Evolutionary conservation across 345 rosid species (phyloP).

Genomic region (Brassica nigra): DNA sequence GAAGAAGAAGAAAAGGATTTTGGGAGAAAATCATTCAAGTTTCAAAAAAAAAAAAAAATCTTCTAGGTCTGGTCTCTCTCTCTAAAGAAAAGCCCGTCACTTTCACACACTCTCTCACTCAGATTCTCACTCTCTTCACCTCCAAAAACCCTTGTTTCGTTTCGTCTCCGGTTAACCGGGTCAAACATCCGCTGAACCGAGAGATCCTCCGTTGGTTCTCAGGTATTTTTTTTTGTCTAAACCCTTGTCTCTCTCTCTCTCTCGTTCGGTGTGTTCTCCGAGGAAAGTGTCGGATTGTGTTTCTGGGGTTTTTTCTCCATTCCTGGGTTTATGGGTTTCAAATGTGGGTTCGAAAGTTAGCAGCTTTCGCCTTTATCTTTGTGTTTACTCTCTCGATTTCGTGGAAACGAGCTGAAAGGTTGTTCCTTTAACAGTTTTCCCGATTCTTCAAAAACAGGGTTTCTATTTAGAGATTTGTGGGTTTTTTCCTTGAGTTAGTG

Average conservation of each 20-base stretch:
- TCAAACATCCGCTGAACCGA: background rate
- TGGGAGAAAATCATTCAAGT: background rate
- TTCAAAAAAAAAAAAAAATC: background rate
- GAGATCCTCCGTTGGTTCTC: background rate
- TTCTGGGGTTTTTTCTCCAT: background rate
- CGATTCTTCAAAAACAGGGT: constrained; percentile 4
- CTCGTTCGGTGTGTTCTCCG: background rate
- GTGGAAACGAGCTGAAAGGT: constrained; percentile 4
- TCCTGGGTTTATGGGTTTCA: background rate
- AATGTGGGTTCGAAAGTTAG: constrained; percentile 16
- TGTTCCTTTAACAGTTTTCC: constrained; percentile 16
- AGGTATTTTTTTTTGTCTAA: background rate
- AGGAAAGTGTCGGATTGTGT: background rate
- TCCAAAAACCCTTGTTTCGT: constrained; percentile 15
- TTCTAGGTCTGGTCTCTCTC: background rate
- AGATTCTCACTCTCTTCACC: constrained; percentile 23
- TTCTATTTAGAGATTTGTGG: background rate
- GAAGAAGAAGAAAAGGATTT: constrained; percentile 7
- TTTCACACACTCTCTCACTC: constrained; percentile 15
- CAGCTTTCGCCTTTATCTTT: background rate
- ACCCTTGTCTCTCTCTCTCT: background rate
- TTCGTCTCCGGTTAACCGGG: constrained; percentile 1
- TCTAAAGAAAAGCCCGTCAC: constrained; percentile 17
- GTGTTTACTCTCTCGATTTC: constrained; percentile 19
- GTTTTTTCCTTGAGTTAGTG: background rate